Evolutionary conservation across 148 eudicot genomes (phyloP).

Genomic region (Selenicereus undatus): DNA sequence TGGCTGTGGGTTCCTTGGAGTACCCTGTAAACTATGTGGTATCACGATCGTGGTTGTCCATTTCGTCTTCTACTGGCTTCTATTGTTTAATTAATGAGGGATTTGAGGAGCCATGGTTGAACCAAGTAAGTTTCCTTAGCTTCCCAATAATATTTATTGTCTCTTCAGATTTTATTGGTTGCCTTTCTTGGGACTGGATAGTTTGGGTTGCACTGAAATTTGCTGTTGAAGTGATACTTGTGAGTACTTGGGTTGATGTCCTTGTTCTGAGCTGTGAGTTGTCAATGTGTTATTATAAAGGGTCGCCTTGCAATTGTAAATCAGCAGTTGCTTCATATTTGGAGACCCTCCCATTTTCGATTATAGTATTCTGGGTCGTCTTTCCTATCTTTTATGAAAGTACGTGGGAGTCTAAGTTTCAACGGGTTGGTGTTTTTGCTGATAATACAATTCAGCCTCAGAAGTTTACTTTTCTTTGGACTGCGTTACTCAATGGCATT

Average conservation of each 20-base stretch:
- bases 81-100: conserved; percentile 27
- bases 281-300: conserved; percentile 3
- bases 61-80: conserved; percentile 28
- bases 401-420: neutral
- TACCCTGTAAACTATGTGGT: conserved; percentile 33
- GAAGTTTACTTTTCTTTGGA: neutral
- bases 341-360: neutral
- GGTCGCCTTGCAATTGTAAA: conserved; percentile 1
- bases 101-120: conserved; percentile 38
- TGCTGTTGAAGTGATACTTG: neutral
- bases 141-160: neutral
- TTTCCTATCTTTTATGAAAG: neutral
- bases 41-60: conserved; percentile 35
- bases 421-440: neutral
- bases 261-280: neutral
- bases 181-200: neutral
- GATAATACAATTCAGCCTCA: neutral
- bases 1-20: conserved; percentile 61
- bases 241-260: neutral
- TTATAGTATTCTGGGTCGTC: neutral
- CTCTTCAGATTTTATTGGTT: conserved; percentile 1
- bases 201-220: neutral
- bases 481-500: neutral
- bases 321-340: neutral
- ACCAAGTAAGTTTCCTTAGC: conserved; percentile 37